Base-by-base conservation (phyloP, 129 eudicot species). In the Deinandra increscens region DNA sequence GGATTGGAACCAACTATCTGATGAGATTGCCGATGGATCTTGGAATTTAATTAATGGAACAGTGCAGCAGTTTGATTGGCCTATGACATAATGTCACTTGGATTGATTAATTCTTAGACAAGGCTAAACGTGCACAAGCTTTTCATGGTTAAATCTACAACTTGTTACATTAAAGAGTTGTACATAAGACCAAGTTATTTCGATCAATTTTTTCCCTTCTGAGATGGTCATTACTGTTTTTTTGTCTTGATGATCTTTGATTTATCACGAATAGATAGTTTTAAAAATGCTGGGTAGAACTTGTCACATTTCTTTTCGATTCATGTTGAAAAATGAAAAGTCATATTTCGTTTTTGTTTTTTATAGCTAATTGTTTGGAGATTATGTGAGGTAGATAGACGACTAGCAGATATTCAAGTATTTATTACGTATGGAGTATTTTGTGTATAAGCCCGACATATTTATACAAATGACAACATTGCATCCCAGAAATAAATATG, bases 21-120 rank as follows among this genome's bases (percentile, higher is more conserved):
- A 77, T 70, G 98, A 92, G 81, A 86, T 92, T 73, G 80, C 81
- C 14, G 87, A 84, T 71, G 98, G 96, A 41, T 84, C 96, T 6
- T 92, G 98, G 98, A 75, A 75, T 33, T 45, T 90, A 49, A 71
- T 61, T 53, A 65, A 71, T 46, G 86, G 75, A 15, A 61, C 71
- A 26, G 23, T 15, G 11, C 79, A 82, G 36, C 72, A 60, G 60
- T 41, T 90, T 48, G 83, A 82, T 45, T 90, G 97, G 97, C 90
- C 87, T 11, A 69, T 71, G 69, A 64, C 78, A 54, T 83, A 84
- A 83, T 19, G 48, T 1, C 66, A 45, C 37, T 38, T 39, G 67
- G 59, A 10, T 76, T 66, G 66, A 42, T 60, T 60, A 58, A 49
- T 50, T 74, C 48, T 36, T 20, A 65, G 42, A 58, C 17, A 72